A percentile compares a stretch with the other conserved stretches of the same genome.
These are phyloP conservation scores for Lagenaria siceraria DNA, from an alignment of 306 rosid genomes.

Conservation along the genomic window DNA sequence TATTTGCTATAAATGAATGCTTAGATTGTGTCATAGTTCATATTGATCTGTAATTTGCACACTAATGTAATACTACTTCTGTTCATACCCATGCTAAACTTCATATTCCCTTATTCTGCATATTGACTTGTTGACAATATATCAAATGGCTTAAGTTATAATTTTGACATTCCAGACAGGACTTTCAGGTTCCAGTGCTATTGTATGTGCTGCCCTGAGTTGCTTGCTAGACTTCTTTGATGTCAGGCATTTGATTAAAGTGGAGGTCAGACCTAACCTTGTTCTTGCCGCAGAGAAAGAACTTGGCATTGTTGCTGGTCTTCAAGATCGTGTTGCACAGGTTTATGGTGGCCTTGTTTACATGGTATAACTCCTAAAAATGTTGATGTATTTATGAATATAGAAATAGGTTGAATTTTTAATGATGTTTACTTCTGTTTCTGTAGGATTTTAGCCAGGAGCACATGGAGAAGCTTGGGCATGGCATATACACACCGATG, in stretches of 20 bases:
- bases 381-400: neutral
- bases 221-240: conserved; percentile 78
- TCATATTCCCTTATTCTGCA: neutral
- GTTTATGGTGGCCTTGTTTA: conserved; percentile 77
- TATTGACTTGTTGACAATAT: neutral
- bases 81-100: neutral
- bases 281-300: conserved; percentile 70
- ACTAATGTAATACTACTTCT: neutral
- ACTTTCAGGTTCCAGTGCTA: conserved; percentile 93
- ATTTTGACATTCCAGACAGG: conserved; percentile 57
- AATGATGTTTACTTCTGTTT: neutral
- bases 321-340: conserved; percentile 91
- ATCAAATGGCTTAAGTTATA: conserved; percentile 2
- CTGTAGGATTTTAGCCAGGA: conserved; percentile 71
- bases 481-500: conserved; percentile 69
- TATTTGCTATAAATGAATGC: neutral
- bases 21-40: neutral
- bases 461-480: conserved; percentile 55
- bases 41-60: neutral
- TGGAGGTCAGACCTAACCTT: conserved; percentile 63
- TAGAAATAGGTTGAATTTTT: neutral
- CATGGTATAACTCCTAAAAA: conserved; percentile 41
- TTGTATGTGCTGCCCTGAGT: conserved; percentile 73
- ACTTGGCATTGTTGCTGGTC: conserved; percentile 95
- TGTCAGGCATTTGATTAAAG: conserved; percentile 52